Base-by-base conservation (phyloP, 2,329 filamentous ascomycete genomes). In the Sarocladiaceae sp. region DNA sequence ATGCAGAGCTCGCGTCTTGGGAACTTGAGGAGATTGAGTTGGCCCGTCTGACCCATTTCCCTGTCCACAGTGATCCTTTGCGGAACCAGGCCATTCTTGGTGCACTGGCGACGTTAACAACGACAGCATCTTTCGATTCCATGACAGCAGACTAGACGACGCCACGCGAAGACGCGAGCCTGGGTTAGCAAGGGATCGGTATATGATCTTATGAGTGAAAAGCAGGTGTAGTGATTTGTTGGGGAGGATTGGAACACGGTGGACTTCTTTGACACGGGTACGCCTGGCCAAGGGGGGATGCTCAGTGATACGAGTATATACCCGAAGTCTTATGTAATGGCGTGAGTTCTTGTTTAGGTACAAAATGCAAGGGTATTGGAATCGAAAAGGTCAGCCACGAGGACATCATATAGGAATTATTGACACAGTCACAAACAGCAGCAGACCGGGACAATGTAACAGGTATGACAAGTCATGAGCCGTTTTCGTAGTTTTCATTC, bases 401-500 rank as follows among this genome's bases (percentile, higher is more conserved):
- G n/a, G 35, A 37, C 17, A 40, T 20, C 23, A 12, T 7, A 7
- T 17, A 7, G 4, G 10, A n/a, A 13, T 22, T 12, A 7, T 26
- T 12, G 23, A 44, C 22, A 44, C 4, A n/a, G 8, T 44, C 20
- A 44, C 22, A 11, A 20, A 6, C 12, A 15, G 11, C 18, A 44
- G 40, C 12, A 44, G n/a, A 12, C 22, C 26, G 40, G 20, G 7
- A 44, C 4, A 3, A 40, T 4, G 15, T 12, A 46, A 46, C 26
- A n/a, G 15, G 22, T 10, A 33, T 33, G 40, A 44, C 40, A 44
- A 48, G 44, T 48, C 44, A 48, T 48, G 44, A 48, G 44, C 44
- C 44, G 25, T 48, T 42, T 44, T 48, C 44, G 44, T 31, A 48
- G 44, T 18, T 48, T 48, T 48, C 44, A 48, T 48, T 26, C 26